Evolutionary conservation across 176 grass and related monocot genomes (phyloP).

Genomic region (Oryza meridionalis): DNA sequence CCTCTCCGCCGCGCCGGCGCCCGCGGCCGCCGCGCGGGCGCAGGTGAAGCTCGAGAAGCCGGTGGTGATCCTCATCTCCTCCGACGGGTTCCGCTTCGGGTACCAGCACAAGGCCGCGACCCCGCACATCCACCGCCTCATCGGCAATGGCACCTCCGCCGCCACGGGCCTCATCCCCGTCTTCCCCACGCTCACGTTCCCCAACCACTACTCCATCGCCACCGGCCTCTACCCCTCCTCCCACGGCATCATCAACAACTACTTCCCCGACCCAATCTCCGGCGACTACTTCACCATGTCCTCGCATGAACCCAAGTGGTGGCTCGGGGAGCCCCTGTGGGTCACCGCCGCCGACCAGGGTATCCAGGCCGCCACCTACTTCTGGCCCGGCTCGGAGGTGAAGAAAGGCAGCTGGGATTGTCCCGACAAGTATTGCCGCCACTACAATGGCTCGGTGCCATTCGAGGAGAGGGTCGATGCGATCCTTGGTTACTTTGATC

Average conservation of each 20-base stretch:
- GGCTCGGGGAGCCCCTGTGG: conserved; percentile 87
- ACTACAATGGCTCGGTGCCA: conserved; percentile 70
- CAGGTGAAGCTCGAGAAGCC: conserved; percentile 68
- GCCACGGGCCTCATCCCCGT: conserved; percentile 69
- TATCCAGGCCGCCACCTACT: conserved; percentile 65
- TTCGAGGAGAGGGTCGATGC: conserved; percentile 80
- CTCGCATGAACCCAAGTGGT: conserved; percentile 77
- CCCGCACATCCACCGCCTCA: conserved; percentile 75
- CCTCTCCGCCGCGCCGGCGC: neutral
- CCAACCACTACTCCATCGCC: conserved; percentile 99
- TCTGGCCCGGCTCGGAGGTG: conserved; percentile 92
- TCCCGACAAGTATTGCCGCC: conserved; percentile 66
- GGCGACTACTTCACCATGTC: conserved; percentile 64
- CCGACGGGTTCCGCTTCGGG: conserved; percentile 88
- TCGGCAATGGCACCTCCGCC: conserved; percentile 77
- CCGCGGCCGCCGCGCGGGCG: neutral
- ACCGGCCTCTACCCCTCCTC: conserved; percentile 80
- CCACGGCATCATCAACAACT: conserved; percentile 95
- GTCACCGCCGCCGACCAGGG: conserved; percentile 71
- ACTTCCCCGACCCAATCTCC: conserved; percentile 74
- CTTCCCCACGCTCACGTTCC: conserved; percentile 93
- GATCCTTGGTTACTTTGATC: conserved; percentile 79
- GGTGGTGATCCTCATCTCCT: conserved; percentile 82
- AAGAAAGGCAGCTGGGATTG: conserved; percentile 73
- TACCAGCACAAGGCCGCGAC: conserved; percentile 73